Evolutionary conservation across 2,329 filamentous ascomycete genomes (phyloP).

Genomic region (Calonectria hongkongensis): DNA sequence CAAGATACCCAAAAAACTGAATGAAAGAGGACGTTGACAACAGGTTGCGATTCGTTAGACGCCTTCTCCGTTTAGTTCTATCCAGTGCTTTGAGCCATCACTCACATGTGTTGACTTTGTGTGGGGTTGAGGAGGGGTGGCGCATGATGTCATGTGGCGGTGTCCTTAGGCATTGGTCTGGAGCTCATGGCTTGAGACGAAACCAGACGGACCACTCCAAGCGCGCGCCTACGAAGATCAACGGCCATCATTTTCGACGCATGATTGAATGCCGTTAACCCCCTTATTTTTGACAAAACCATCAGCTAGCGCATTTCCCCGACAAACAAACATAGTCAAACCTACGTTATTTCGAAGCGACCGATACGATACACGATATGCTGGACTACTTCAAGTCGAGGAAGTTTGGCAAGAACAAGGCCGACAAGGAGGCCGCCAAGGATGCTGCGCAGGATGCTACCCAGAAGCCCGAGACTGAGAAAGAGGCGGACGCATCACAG

Average conservation of each 20-base stretch:
- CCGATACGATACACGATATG: constrained; percentile 63
- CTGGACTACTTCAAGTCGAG: constrained; percentile 78
- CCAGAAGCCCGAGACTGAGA: constrained; percentile 40
- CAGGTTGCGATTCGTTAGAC: constrained; percentile 5
- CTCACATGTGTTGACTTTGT: constrained; percentile 42
- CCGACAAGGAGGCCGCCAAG: constrained; percentile 65
- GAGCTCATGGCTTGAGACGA: constrained; percentile 40
- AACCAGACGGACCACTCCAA: constrained; percentile 50
- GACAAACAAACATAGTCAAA: neutral
- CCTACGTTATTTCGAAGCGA: constrained; percentile 24
- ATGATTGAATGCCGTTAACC: constrained; percentile 42
- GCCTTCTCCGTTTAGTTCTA: neutral
- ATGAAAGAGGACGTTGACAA: constrained; percentile 20
- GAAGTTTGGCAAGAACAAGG: constrained; percentile 77
- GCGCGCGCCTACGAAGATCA: constrained; percentile 49
- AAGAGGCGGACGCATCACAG: constrained; percentile 42
- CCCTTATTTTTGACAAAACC: constrained; percentile 45
- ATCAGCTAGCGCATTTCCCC: constrained; percentile 15
- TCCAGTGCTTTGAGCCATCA: constrained; percentile 36
- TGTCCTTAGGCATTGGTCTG: constrained; percentile 46
- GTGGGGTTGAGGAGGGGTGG: constrained; percentile 41
- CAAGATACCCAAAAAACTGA: constrained; percentile 51
- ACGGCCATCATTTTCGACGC: constrained; percentile 33
- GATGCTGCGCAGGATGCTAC: constrained; percentile 42
- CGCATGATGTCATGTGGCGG: constrained; percentile 56